Evolutionary conservation across 2,329 filamentous ascomycete genomes (phyloP), one percentile per base, ranked within the genome.

Genomic region (Escovopsis weberi): DNA sequence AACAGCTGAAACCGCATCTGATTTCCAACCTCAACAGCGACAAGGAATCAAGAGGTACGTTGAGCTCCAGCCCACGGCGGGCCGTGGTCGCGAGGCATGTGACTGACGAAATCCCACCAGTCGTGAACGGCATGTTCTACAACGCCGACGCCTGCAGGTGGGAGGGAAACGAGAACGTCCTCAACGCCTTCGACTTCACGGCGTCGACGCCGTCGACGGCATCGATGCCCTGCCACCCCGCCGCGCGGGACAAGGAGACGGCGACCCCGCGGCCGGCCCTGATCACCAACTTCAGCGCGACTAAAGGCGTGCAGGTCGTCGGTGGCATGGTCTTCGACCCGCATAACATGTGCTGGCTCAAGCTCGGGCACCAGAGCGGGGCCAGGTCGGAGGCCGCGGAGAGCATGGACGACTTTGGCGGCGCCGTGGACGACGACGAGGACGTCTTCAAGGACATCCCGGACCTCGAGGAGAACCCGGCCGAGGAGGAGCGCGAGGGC

Each of bases 281-380:
- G 15, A 98, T 98, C 54, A 87, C 87, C 39, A 91, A 94, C 50
- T 85, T 95, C 50, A 84, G 82, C 43, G 74, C 80, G 4, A 80
- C 81, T 47, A 85, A 89, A 55, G 88, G 86, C 47, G 82, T 94
- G 12, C 88, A 95, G 62, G 83, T 95, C 33, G 87, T 95, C 45
- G 85, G 87, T n/a, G 86, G 87, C 51, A 98, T 98, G 91, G 83
- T 96, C 9, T 98, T 96, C 59, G 91, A 98, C 57, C 91, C 91
- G 4, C 81, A 86, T 48, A 85, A 85, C 53, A 96, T 98, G 89
- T 93, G 87, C 59, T 98, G 91, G 91, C 72, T 96, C 44, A 95
- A 94, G 61, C 69, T 91, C 47, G 68, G 71, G 38, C 60, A 67
- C 15, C 58, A 67, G 40, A 36, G 39, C 18, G 37, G 33, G 32